These are phyloP conservation scores for Aspergillus sp. DNA, from an alignment of 2,329 filamentous ascomycete genomes.

Conservation along the genomic window DNA sequence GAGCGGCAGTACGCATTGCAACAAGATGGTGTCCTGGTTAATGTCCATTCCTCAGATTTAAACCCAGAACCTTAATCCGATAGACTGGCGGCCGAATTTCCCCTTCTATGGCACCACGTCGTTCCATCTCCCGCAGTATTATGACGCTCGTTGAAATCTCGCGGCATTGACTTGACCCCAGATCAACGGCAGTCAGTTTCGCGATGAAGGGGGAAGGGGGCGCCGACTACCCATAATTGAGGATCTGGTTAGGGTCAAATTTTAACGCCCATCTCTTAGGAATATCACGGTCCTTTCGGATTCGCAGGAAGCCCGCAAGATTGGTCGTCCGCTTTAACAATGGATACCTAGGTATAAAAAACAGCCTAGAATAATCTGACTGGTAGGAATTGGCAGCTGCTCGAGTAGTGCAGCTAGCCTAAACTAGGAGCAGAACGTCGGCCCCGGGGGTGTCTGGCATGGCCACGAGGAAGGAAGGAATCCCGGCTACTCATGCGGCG, in stretches of 20 bases:
- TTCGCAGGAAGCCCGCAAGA: not conserved
- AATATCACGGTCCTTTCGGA: not conserved
- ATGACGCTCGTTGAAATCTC: not conserved
- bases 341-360: not conserved
- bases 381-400: not conserved
- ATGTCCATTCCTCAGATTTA: not conserved
- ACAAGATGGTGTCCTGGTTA: not conserved
- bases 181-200: not conserved
- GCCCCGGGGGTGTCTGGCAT: not conserved
- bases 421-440: not conserved
- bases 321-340: not conserved
- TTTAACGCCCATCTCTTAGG: not conserved
- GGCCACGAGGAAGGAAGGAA: not conserved
- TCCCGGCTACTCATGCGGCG: conserved; percentile 2
- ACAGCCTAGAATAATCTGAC: not conserved
- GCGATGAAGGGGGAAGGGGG: not conserved
- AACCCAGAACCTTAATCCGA: conserved; percentile 1
- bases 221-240: not conserved
- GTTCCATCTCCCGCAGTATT: not conserved
- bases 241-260: not conserved
- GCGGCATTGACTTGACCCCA: not conserved
- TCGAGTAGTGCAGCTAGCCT: conserved; percentile 5
- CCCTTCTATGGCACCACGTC: conserved; percentile 5
- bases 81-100: not conserved
- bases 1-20: not conserved